A percentile compares a stretch with the other conserved stretches of the same genome.
Evolutionary conservation across 352 stramenopile species (phyloP).

Genomic region (Globisporangium iwayamae): DNA sequence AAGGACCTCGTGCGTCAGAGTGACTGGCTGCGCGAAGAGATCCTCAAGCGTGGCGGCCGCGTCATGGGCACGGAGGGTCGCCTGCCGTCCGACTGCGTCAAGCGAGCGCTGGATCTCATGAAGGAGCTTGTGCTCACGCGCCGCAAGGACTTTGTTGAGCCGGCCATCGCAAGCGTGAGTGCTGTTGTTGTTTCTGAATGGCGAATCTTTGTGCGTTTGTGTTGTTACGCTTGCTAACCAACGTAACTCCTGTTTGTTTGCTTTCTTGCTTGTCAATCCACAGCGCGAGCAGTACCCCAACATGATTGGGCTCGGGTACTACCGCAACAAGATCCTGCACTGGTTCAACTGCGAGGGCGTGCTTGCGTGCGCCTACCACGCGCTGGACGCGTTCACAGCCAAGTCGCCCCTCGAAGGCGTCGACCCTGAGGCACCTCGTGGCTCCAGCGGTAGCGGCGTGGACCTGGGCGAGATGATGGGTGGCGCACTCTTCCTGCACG

Average conservation of each 20-base stretch:
- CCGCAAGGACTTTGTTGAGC: constrained; percentile 77
- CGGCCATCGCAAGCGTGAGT: constrained; percentile 68
- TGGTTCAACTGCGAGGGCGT: constrained; percentile 83
- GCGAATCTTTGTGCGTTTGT: neutral
- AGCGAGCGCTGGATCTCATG: constrained; percentile 63
- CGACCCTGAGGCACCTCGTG: constrained; percentile 5
- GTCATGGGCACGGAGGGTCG: constrained; percentile 71
- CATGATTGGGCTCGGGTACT: constrained; percentile 85
- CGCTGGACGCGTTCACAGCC: constrained; percentile 45
- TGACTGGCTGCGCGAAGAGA: constrained; percentile 70
- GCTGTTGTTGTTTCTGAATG: neutral
- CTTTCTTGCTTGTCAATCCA: constrained; percentile 10
- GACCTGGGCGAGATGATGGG: constrained; percentile 53
- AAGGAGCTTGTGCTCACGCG: constrained; percentile 63
- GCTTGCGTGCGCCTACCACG: constrained; percentile 72
- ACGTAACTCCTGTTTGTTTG: constrained; percentile 8
- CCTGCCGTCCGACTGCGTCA: constrained; percentile 58
- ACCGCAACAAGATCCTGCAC: constrained; percentile 86
- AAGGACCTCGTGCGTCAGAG: constrained; percentile 67
- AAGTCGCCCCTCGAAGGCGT: constrained; percentile 5
- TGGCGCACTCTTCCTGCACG: constrained; percentile 62
- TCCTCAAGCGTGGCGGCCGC: constrained; percentile 61
- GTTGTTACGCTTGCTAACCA: constrained; percentile 7
- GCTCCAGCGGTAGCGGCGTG: constrained; percentile 22
- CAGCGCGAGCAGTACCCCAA: constrained; percentile 80